Evolutionary conservation across 2,329 filamentous ascomycete genomes (phyloP), one percentile per base, ranked within the genome.

Genomic region (Claviceps pusilla): DNA sequence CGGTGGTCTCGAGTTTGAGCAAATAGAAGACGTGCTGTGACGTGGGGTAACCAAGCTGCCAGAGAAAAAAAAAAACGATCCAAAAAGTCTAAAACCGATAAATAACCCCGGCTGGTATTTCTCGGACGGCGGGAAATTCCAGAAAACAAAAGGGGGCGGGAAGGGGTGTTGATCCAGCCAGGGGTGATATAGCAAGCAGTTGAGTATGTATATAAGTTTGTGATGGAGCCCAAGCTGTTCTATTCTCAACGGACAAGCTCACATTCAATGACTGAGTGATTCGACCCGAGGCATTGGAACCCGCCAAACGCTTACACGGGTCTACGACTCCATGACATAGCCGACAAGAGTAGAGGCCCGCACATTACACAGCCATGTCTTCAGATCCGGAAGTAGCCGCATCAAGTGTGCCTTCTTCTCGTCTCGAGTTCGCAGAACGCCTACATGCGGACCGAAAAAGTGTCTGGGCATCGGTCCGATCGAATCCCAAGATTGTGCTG

Each of bases 401-500:
- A 29, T 41, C 51, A 28, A 51, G 43, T 53, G 55, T 52, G 31
- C 53, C 54, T 42, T 50, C 59, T 55, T 19, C 19, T 19, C 12
- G 37, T 39, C 41, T 11, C 19, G 58, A 61, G 48, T 54, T 58
- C 2, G 54, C 59, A 4, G 58, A 57, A 29, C 50, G 56, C 33
- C 47, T 59, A 24, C 29, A 57, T 10, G 47, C 55, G 2, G 54
- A 50, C 47, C 59, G 59, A 43, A 58, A 52, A 49, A n/a, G 31
- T 19, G 24, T 53, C 29, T 53, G 51, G 51, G 33, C 42, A 2
- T 48, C 51, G 3, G 60, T 68, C 35, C 55, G 59, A 24, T 55
- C 60, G 45, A 71, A 70, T 55, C 67, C 68, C 46, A 70, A 70
- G 55, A 60, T 70, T 31, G 57, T 71, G 35, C 60, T 69, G 48